phyloP scores from a whole-genome alignment of 2,329 filamentous ascomycete genomes.

The Verticillium zaregamsianum region DNA sequence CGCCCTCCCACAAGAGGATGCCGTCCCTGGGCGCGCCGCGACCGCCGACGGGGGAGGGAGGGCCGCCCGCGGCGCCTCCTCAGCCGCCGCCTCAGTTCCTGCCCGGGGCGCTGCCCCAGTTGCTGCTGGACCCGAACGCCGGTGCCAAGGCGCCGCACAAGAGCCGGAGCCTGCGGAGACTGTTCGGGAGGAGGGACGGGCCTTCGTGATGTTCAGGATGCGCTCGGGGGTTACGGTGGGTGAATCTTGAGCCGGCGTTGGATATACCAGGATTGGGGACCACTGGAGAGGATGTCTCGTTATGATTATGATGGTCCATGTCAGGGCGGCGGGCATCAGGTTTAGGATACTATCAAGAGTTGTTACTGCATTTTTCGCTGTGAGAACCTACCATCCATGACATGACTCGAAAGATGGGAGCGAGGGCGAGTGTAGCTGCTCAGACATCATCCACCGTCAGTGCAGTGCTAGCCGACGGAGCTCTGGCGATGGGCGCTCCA shows the following conservation, averaged over 20 bases:
- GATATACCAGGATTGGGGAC: background rate
- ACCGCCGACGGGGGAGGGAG: background rate
- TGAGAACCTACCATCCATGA: too few relatives aligned
- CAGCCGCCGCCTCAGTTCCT: background rate
- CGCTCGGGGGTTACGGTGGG: background rate
- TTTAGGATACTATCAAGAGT: background rate
- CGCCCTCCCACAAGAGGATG: background rate
- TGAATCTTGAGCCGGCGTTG: background rate
- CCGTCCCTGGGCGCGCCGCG: background rate
- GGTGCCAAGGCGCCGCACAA: conserved; percentile 25
- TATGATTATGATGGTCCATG: background rate
- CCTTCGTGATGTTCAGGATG: background rate
- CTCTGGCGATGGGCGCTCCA: background rate
- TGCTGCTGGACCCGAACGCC: background rate
- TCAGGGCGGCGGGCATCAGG: background rate
- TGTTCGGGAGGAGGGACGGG: conserved; percentile 29
- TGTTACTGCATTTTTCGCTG: background rate
- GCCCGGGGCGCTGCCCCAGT: background rate
- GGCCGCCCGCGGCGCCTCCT: background rate
- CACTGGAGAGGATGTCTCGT: background rate
- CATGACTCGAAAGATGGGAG: background rate
- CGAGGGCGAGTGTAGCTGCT: background rate
- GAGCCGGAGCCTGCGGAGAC: conserved; percentile 30
- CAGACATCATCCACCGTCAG: background rate
- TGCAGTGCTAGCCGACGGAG: background rate